Base-by-base conservation (phyloP, 2,329 filamentous ascomycete genomes). In the Microthyrium microscopicum region DNA sequence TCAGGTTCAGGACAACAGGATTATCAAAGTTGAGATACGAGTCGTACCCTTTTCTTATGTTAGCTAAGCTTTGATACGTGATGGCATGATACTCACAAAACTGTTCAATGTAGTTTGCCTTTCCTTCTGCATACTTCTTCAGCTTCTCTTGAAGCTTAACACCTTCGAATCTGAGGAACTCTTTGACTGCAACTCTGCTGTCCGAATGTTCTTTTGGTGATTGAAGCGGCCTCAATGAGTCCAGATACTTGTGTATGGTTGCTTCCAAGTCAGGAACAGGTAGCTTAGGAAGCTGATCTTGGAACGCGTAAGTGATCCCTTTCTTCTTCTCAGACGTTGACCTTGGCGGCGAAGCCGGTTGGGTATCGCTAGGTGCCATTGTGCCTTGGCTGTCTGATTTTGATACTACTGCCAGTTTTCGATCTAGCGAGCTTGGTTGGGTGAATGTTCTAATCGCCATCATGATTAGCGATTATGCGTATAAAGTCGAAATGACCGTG, bases 11-110 rank as follows among this genome's bases (percentile, higher is more conserved):
- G 26, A 98, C 89, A 26, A 98, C 89, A 0, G 89, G 85, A 49
- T 94, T 95, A 52, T 95, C 89, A 51, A 78, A 98, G 58, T 95
- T 95, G 41, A 98, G 66, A 51, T 95, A 98, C 20, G 89, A 95
- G 54, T 98, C 89, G 52, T 95, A 95, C 89, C 85, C 85, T 93
- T 4, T 12, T 16, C n/a, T n/a, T 15, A 20, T 12, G 28, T 27
- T 26, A 27, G 18, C 11, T 31, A 20, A 22, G 19, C 9, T 3
- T 27, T 9, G 9, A 18, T 12, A n/a, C 15, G 25, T 8, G 15
- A 28, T 17, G 8, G 34, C 26, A 35, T 22, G 21, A 13, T n/a
- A 68, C 81, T 51, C 69, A 93, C 87, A 98, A 47, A 98, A 98
- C 48, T 98, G 89, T 52, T 95, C 89, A 46, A 98, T 95, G 51